Evolutionary conservation across 164 flowering plant species (phyloP).

Genomic region (Chimonanthus salicifolius): DNA sequence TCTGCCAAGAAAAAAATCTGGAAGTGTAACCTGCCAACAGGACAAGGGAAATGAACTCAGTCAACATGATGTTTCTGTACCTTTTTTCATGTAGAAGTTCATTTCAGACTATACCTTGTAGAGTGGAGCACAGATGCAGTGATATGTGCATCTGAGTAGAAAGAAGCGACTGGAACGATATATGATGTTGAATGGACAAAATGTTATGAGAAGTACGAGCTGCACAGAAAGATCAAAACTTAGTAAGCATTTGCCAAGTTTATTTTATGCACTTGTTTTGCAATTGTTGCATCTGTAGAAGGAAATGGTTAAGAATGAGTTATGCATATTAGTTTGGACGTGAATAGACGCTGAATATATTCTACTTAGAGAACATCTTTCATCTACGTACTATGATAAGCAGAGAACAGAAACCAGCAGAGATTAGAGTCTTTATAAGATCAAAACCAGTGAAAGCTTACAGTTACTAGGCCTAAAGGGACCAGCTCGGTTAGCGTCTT

Average conservation of each 20-base stretch:
- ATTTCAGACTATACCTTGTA: slow-evolving; percentile 42
- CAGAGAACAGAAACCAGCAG: no score
- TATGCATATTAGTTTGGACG: no score
- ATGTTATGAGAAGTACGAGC: slow-evolving; percentile 29
- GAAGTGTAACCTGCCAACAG: slow-evolving; percentile 42
- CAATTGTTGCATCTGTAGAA: no score
- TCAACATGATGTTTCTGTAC: background rate
- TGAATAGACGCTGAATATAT: no score
- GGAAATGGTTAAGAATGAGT: no score
- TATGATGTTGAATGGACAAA: slow-evolving; percentile 61
- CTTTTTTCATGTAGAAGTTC: background rate
- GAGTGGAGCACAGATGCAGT: slow-evolving; percentile 57
- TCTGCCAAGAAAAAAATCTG: slow-evolving; percentile 65
- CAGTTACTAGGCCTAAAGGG: slow-evolving; percentile 36
- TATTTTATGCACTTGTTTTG: no score
- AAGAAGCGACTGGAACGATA: slow-evolving; percentile 67
- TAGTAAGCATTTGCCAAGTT: background rate
- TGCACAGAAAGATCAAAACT: slow-evolving; percentile 19
- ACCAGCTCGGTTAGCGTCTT: slow-evolving; percentile 39
- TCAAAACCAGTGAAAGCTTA: slow-evolving; percentile 3
- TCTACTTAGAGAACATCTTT: no score
- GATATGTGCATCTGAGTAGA: slow-evolving; percentile 37
- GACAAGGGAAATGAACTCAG: background rate
- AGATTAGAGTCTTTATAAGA: no score
- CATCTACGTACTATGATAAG: no score